phyloP scores from a whole-genome alignment of 2,329 filamentous ascomycete species.

The Penicillium sp. region DNA sequence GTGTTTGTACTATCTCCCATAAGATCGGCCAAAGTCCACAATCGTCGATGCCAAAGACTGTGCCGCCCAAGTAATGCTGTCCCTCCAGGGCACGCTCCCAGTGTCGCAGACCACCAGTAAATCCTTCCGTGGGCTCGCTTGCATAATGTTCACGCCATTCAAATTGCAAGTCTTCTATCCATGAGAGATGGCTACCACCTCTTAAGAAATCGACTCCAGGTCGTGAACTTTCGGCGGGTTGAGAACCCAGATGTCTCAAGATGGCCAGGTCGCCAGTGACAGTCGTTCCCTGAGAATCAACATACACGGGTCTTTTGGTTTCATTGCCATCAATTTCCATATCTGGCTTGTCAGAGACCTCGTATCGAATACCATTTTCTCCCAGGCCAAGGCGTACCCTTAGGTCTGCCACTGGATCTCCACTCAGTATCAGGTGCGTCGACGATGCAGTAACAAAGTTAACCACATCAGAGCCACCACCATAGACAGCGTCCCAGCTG shows the following conservation, averaged over 20 bases:
- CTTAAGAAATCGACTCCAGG: constrained; percentile 29
- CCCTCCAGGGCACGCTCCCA: constrained; percentile 37
- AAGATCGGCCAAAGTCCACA: constrained; percentile 47
- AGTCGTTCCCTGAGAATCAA: constrained; percentile 28
- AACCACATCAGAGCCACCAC: constrained; percentile 75
- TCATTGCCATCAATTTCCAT: neutral
- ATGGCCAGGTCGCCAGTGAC: constrained; percentile 35
- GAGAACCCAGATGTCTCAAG: constrained; percentile 30
- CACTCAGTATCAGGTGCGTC: constrained; percentile 32
- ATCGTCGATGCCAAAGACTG: constrained; percentile 41
- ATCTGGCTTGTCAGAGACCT: constrained; percentile 9
- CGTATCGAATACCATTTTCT: constrained; percentile 42
- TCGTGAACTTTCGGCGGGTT: constrained; percentile 19
- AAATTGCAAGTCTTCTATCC: constrained; percentile 31
- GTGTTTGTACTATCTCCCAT: constrained; percentile 34
- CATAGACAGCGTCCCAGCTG: constrained; percentile 73
- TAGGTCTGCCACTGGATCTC: constrained; percentile 37
- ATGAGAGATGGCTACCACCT: constrained; percentile 28
- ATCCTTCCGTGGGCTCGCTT: neutral
- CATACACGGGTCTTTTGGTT: constrained; percentile 25
- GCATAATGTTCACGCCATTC: constrained; percentile 30
- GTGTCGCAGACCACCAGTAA: constrained; percentile 21
- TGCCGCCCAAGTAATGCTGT: constrained; percentile 37
- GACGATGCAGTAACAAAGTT: constrained; percentile 46
- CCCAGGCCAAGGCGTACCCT: constrained; percentile 38